phyloP scores from a whole-genome alignment of 2,329 filamentous ascomycete species.

The Penicillium sclerotigenum region DNA sequence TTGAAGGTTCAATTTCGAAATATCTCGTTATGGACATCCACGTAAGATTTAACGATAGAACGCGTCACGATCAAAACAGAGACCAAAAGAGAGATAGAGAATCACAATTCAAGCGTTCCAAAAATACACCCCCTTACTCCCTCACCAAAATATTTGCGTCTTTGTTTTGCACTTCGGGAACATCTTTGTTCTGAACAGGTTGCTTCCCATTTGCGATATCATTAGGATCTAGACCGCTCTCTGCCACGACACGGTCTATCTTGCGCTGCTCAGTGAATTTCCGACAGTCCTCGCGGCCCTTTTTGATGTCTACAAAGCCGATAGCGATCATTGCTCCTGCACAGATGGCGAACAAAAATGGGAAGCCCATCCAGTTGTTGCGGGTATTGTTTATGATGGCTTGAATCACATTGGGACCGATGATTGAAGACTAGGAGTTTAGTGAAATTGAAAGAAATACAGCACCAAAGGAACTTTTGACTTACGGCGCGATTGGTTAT shows the following conservation, averaged over 20 bases:
- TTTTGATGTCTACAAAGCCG: slow-evolving; percentile 42
- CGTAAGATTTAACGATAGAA: neutral
- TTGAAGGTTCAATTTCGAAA: neutral
- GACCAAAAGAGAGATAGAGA: neutral
- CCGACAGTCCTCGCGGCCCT: slow-evolving; percentile 40
- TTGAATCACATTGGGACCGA: slow-evolving; percentile 45
- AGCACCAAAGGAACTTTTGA: neutral
- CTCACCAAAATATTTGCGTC: neutral
- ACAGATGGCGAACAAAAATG: slow-evolving; percentile 43
- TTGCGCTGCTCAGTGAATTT: slow-evolving; percentile 38
- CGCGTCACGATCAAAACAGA: neutral
- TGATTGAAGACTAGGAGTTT: slow-evolving; percentile 40
- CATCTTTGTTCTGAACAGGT: neutral
- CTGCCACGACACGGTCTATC: slow-evolving; percentile 26
- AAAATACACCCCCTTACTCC: neutral
- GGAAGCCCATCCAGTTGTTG: slow-evolving; percentile 47
- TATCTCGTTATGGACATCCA: neutral
- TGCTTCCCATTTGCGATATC: slow-evolving; percentile 13
- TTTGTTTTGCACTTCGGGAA: neutral
- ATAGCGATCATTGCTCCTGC: slow-evolving; percentile 39
- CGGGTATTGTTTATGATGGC: slow-evolving; percentile 43
- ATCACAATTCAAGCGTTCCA: neutral
- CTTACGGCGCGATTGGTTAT: slow-evolving; percentile 45
- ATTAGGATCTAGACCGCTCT: slow-evolving; percentile 24
- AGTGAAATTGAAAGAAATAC: neutral